phyloP scores from a whole-genome alignment of 2,329 filamentous ascomycete genomes.

The Epichloe gansuensis region DNA sequence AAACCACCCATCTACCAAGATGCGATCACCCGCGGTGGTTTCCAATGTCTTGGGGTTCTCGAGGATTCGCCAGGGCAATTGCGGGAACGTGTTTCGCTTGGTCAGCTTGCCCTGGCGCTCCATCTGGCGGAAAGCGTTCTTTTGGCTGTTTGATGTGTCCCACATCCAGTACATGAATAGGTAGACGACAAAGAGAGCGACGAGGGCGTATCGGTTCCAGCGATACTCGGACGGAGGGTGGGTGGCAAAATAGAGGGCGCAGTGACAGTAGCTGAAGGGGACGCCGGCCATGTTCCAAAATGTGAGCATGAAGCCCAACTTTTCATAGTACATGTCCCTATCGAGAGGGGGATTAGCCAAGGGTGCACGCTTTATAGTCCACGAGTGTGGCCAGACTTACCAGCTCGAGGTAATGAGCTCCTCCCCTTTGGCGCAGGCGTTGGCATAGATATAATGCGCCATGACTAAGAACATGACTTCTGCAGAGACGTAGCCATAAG shows the following conservation, averaged over 20 bases:
- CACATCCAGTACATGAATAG: constrained; percentile 80
- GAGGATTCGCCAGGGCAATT: constrained; percentile 77
- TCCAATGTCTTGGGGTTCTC: constrained; percentile 69
- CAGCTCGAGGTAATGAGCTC: constrained; percentile 82
- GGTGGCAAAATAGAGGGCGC: constrained; percentile 78
- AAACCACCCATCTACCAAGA: constrained; percentile 81
- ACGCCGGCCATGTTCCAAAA: constrained; percentile 95
- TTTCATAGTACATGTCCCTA: constrained; percentile 85
- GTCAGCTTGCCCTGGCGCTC: constrained; percentile 55
- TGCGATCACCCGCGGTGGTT: constrained; percentile 52
- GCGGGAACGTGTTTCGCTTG: constrained; percentile 69
- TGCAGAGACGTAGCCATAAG: constrained; percentile 70
- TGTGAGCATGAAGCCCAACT: constrained; percentile 94
- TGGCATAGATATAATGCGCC: constrained; percentile 85
- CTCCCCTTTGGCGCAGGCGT: constrained; percentile 84
- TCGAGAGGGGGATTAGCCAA: too few relatives aligned
- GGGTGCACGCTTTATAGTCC: too few relatives aligned
- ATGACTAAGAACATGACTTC: constrained; percentile 75
- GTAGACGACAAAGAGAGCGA: constrained; percentile 54
- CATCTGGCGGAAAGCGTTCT: constrained; percentile 77
- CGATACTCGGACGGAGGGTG: constrained; percentile 65
- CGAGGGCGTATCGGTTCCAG: constrained; percentile 59
- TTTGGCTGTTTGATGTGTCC: constrained; percentile 86
- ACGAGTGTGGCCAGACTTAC: too few relatives aligned
- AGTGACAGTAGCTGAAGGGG: constrained; percentile 85